Evolutionary conservation across 2,329 filamentous ascomycete genomes (phyloP), one percentile per base, ranked within the genome.

Genomic region (Pseudocercospora eumusae): DNA sequence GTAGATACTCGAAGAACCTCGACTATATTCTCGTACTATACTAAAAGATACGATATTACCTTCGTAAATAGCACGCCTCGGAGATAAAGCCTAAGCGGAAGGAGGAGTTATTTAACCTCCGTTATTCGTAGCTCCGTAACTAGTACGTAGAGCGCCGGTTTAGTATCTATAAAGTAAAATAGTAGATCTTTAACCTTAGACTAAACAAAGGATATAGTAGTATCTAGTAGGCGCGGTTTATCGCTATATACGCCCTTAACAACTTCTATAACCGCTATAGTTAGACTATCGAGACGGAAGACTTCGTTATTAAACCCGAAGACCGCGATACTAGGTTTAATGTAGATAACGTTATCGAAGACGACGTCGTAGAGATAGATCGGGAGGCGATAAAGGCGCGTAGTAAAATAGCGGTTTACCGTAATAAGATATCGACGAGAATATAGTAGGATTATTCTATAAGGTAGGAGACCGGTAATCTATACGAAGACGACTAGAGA

Each of bases 91-190:
- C 28, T 18, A 20, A 60, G 57, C 20, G 1, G 2, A 60, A 60
- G 23, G 33, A 60, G 25, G 57, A 60, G 23, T 31, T 60, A 18
- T 60, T 60, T 28, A 60, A 60, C 49, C 57, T 60, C 1, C 23
- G 23, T 5, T 56, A 60, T 21, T 18, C 10, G 11, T 45, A 60
- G 44, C 49, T 55, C 4, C n/a, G 27, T 44, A 60, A 60, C 50
- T 27, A 25, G 3, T 25, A 44, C 15, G 44, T 60, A 28, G 21
- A 60, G 36, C 11, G 50, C 20, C 7, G 27, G 1, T 60, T 60
- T 55, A 45, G 50, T 60, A 60, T 56, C 25, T 18, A 33, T 45
- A 60, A 56, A 23, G 21, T 45, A 27, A 23, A 21, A 5, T 60
- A 49, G 13, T 21, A 27, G 28, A 45, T 49, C 33, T 47, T 57